A percentile compares a stretch with the other conserved stretches of the same genome.
Evolutionary conservation across 148 eudicot genomes (phyloP).

Genomic region (Rhododendron griersonianum): DNA sequence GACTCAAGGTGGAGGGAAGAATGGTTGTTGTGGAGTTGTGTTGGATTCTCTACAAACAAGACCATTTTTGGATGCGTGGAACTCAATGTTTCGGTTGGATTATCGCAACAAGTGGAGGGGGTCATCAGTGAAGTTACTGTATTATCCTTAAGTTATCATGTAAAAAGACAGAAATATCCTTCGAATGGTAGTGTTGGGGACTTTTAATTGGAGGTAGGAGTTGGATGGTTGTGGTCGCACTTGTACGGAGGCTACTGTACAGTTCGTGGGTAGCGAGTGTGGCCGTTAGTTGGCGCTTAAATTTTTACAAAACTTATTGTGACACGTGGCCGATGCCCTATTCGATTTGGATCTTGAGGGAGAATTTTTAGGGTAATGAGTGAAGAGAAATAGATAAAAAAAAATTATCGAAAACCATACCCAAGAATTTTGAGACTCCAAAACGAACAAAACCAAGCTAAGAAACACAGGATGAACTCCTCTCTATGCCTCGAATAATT

Average conservation of each 20-base stretch:
- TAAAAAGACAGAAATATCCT: background rate
- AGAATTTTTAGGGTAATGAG: too few relatives aligned
- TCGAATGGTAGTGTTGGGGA: background rate
- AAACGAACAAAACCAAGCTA: too few relatives aligned
- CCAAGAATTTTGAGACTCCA: too few relatives aligned
- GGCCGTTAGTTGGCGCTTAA: constrained; percentile 1
- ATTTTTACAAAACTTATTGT: background rate
- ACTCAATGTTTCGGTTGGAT: too few relatives aligned
- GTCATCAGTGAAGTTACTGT: background rate
- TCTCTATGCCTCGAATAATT: too few relatives aligned
- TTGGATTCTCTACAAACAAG: background rate
- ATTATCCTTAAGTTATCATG: background rate
- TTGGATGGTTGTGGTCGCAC: background rate
- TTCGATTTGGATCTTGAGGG: too few relatives aligned
- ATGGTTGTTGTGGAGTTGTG: background rate
- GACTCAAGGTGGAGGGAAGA: background rate
- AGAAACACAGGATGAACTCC: too few relatives aligned
- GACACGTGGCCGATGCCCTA: background rate
- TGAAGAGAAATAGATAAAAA: too few relatives aligned
- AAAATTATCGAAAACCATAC: too few relatives aligned
- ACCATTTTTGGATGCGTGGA: background rate
- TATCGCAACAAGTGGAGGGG: background rate
- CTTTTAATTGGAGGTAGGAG: background rate
- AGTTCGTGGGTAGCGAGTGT: background rate
- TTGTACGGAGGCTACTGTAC: background rate